Conservation (phyloP, 257 asterid genomes). For the Lavandula angustifolia region DNA sequence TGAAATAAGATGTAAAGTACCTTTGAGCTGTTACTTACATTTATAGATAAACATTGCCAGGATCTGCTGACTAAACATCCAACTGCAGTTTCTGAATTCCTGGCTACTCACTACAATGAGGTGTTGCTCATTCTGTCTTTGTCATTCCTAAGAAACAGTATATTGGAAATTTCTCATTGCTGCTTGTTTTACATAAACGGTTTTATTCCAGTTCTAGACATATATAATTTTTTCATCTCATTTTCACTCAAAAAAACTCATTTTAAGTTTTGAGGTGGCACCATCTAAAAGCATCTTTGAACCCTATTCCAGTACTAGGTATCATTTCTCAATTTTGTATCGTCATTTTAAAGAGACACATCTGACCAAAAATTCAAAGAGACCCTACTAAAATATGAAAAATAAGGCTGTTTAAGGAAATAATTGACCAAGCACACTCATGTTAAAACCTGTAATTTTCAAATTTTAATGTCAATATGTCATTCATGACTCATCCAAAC, state of each 20-base stretch:
- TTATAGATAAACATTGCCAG: conserved; percentile 43
- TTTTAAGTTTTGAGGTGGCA: background rate
- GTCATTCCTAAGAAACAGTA: conserved; percentile 21
- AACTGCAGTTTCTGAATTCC: conserved; percentile 73
- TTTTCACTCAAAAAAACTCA: background rate
- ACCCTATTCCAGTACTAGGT: too few relatives aligned
- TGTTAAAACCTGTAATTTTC: background rate
- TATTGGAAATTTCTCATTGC: conserved; percentile 12
- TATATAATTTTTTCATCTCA: background rate
- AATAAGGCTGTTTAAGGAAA: background rate
- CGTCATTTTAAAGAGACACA: background rate
- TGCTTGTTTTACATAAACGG: conserved; percentile 18
- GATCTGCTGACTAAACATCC: conserved; percentile 88
- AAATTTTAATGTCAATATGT: background rate
- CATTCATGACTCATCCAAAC: background rate
- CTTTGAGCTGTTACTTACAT: conserved; percentile 27
- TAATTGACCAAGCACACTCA: background rate
- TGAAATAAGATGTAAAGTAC: conserved; percentile 27
- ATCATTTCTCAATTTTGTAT: conserved; percentile 8
- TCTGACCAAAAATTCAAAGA: background rate
- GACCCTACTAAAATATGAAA: background rate
- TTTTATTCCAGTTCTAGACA: conserved; percentile 14
- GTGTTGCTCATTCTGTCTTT: conserved; percentile 41
- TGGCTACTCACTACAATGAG: conserved; percentile 73
- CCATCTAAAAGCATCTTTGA: background rate